These are phyloP conservation scores for Boletus sp. DNA, from an alignment of 768 basidiomycete genomes.

Conservation along the genomic window DNA sequence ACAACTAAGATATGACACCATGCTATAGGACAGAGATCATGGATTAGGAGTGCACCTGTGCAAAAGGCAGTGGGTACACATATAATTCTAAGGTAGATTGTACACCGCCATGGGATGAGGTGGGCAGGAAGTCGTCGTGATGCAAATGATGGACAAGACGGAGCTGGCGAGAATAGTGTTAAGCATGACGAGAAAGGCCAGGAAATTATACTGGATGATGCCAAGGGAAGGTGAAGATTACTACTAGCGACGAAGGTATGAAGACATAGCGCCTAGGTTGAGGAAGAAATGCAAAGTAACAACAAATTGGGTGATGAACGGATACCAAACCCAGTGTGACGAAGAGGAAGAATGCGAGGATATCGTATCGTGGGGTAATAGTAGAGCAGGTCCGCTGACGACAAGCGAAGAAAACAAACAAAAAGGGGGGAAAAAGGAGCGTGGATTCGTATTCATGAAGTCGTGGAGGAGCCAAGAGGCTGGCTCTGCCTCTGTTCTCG, in stretches of 20 bases:
- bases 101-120: constrained; percentile 30
- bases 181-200: constrained; percentile 25
- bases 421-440: neutral
- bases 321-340: constrained; percentile 22
- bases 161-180: constrained; percentile 20
- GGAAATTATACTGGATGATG: constrained; percentile 29
- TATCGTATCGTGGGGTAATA: constrained; percentile 29
- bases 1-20: constrained; percentile 12
- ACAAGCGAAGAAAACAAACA: constrained; percentile 2
- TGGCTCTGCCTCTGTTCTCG: constrained; percentile 41
- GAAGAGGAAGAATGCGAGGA: constrained; percentile 21
- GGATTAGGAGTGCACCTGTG: constrained; percentile 31
- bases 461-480: constrained; percentile 23
- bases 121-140: constrained; percentile 23
- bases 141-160: constrained; percentile 26
- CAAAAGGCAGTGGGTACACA: constrained; percentile 33
- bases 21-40: constrained; percentile 22
- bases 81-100: constrained; percentile 35
- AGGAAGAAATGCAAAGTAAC: constrained; percentile 19
- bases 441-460: constrained; percentile 27
- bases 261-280: constrained; percentile 16
- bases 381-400: constrained; percentile 21
- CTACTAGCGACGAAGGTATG: constrained; percentile 29
- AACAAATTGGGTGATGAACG: constrained; percentile 21
- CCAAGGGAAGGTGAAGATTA: constrained; percentile 29